Base-by-base conservation (phyloP, 2,329 filamentous ascomycete genomes). In the Dichotomopilus funicola region DNA sequence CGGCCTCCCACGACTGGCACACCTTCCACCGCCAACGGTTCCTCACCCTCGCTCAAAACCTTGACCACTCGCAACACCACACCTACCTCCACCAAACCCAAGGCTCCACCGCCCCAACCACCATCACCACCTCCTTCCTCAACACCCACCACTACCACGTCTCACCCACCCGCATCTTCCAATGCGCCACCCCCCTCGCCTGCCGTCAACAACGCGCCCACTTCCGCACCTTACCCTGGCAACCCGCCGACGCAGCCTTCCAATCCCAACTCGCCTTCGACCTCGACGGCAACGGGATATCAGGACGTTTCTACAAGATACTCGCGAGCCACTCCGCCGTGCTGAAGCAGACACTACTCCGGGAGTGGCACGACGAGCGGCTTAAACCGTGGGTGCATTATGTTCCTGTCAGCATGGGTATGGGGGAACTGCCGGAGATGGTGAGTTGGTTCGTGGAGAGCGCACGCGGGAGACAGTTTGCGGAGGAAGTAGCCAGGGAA, bases 331-430 rank as follows among this genome's bases (percentile, higher is more conserved):
- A 67, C 3, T 76, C 73, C 1, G 61, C 71, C 0, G 75, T 76
- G 0, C 63, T 83, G 12, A 83, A 82, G 62, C 72, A 77, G 59
- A 79, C 78, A 0, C 61, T 82, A 0, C 66, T 81, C 6, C 70
- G 72, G 2, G 80, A 83, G 64, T 83, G 80, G 81, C 79, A 83
- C 56, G 78, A 82, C 56, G 78, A 82, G 31, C 67, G 79, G 0
- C 69, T 83, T 2, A 53, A 75, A 8, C 78, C 80, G 0, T 83
- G 80, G 80, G 68, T 78, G 4, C 80, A 83, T 57, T 82, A 81
- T 54, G 63, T 82, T 0, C 80, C 80, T 0, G 70, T 83, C 0
- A 79, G 75, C 47, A 67, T 74, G 58, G 66, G 72, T 5, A 67
- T 79, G 63, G 71, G 73, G 2, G 79, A 83, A 64, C 61, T 83